A percentile compares a stretch with the other conserved stretches of the same genome.
These are phyloP conservation scores for Leishmania mexicana DNA, from an alignment of 208 protist species.

Conservation along the genomic window DNA sequence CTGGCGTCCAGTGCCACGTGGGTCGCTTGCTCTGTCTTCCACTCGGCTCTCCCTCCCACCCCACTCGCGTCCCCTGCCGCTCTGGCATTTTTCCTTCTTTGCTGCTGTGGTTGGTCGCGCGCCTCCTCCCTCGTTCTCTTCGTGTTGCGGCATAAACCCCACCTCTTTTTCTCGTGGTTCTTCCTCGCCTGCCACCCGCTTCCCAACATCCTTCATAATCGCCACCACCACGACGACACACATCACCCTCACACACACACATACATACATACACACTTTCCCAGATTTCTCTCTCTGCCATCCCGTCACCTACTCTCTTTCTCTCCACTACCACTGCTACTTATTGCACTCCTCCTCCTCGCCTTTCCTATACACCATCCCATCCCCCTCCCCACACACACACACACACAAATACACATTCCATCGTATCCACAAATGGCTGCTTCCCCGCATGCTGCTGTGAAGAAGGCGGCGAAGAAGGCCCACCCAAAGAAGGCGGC, in stretches of 20 bases:
- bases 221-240: background rate
- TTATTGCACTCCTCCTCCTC: background rate
- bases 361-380: background rate
- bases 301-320: background rate
- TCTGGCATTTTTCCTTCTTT: background rate
- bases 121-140: background rate
- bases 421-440: slow-evolving; percentile 3
- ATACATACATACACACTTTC: background rate
- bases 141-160: background rate
- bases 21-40: background rate
- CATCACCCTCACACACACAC: background rate
- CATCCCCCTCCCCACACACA: background rate
- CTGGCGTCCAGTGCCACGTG: background rate
- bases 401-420: background rate
- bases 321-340: background rate
- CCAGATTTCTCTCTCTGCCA: background rate
- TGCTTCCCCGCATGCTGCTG: slow-evolving; percentile 17
- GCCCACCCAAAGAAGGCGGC: slow-evolving; percentile 10
- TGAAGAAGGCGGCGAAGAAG: slow-evolving; percentile 38
- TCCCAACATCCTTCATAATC: background rate
- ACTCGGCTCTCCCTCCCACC: slow-evolving; percentile 3
- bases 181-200: background rate
- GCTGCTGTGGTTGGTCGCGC: background rate
- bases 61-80: background rate
- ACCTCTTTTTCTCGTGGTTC: background rate